Evolutionary conservation across 441 rosid species (phyloP).

Genomic region (Arabidopsis hybrid): DNA sequence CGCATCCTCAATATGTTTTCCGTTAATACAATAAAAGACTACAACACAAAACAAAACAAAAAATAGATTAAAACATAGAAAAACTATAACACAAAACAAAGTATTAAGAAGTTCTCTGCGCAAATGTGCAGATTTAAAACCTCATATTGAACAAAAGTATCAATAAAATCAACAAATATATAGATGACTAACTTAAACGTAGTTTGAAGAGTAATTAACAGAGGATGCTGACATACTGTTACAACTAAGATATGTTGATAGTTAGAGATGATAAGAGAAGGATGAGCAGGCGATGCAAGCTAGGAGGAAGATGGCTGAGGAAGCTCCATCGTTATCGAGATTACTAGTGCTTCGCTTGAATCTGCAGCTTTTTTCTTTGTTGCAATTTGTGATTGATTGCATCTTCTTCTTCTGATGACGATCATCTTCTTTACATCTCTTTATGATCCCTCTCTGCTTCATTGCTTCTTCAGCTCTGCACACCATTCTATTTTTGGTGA

Average conservation of each 20-base stretch:
- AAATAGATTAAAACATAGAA: neutral
- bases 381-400: conserved; percentile 58
- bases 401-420: conserved; percentile 41
- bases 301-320: conserved; percentile 86
- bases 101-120: neutral
- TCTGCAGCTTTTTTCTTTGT: conserved; percentile 69
- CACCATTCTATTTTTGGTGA: conserved; percentile 45
- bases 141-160: conserved; percentile 2
- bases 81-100: conserved; percentile 5
- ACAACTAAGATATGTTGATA: conserved; percentile 12
- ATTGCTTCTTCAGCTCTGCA: conserved; percentile 59
- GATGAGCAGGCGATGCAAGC: conserved; percentile 88
- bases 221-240: neutral
- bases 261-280: conserved; percentile 33
- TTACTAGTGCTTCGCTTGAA: conserved; percentile 85
- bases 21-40: neutral
- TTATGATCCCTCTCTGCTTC: conserved; percentile 51
- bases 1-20: neutral
- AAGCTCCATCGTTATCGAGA: conserved; percentile 83
- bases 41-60: neutral
- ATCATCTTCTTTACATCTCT: conserved; percentile 36
- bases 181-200: neutral
- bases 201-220: conserved; percentile 2
- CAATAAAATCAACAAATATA: conserved; percentile 28
- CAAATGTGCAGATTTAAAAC: neutral